Evolutionary conservation across 495 filamentous ascomycete species (phyloP).

Genomic region (Talaromyces adpressus): DNA sequence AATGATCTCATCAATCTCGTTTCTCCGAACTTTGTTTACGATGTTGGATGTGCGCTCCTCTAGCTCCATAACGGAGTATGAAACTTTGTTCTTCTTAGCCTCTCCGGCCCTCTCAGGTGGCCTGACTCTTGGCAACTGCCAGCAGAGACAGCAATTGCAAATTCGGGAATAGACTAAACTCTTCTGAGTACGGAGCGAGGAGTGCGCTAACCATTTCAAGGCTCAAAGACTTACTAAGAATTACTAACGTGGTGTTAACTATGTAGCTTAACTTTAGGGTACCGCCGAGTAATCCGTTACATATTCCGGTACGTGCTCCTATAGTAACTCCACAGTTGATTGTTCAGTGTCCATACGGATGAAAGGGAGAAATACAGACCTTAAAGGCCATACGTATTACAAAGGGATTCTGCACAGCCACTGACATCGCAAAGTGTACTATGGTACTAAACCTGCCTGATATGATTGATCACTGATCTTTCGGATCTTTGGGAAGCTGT

Average conservation of each 20-base stretch:
- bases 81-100: not conserved
- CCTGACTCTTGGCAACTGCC: not conserved
- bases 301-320: not conserved
- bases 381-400: not conserved
- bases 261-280: not conserved
- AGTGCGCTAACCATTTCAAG: not conserved
- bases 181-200: not conserved
- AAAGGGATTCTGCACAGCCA: not conserved
- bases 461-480: not conserved
- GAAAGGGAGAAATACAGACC: not conserved
- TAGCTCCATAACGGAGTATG: not conserved
- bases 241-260: not conserved
- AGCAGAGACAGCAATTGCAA: not conserved
- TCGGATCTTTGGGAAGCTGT: not conserved
- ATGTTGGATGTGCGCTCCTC: not conserved
- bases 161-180: not conserved
- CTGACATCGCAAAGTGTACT: not conserved
- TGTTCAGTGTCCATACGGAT: not conserved
- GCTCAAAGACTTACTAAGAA: not conserved
- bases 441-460: not conserved
- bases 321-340: not conserved
- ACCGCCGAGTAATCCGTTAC: not conserved
- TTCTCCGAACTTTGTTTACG: not conserved
- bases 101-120: not conserved
- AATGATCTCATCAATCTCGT: not conserved